Evolutionary conservation across 2,329 filamentous ascomycete genomes (phyloP), one percentile per base, ranked within the genome.

Genomic region (Chaetomium sp.): DNA sequence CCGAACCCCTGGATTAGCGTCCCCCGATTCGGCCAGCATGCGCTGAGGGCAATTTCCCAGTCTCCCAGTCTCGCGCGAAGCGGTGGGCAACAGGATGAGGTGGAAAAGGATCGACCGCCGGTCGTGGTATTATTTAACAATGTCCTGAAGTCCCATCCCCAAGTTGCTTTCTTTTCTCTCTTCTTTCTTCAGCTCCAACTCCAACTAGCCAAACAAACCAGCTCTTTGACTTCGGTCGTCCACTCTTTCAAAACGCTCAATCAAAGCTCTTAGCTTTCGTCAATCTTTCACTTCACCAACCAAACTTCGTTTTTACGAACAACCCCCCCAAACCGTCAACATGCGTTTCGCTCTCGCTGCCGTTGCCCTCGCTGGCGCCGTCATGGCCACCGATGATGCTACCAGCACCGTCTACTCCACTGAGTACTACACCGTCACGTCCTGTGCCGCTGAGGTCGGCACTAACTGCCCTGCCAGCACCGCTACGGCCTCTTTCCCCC

Each of bases 341-440:
- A 85, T 85, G 81, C 79, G 79, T 80, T 83, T 82, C 79, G 67
- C 78, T 66, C 65, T 75, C 68, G 73, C 76, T 66, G 74, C 75
- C 64, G 69, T 72, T 68, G 67, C 79, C 67, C 73, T 82, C 66
- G 76, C 74, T 64, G 75, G 71, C 66, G 74, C 72, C 67, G 74
- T 69, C 57, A 34, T 64, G 7, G 63, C 61, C 62, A 38, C 62
- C 40, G 63, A 63, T 62, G 43, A 63, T 37, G 63, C 19, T 27
- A 27, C 19, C 19, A 71, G 68, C 63, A 62, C 72, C 52, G 67
- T 76, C 55, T 65, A 73, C 61, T 77, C 77, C 65, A 79, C 79
- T 58, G 69, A 73, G 61, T 71, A 69, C 70, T 71, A 69, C 70
- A 71, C 67, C 51, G 62, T 69, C 52, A 56, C 62, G 45, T 54